Evolutionary conservation across 768 basidiomycete species (phyloP), one percentile per base, ranked within the genome.

Genomic region (Lactarius sp.): DNA sequence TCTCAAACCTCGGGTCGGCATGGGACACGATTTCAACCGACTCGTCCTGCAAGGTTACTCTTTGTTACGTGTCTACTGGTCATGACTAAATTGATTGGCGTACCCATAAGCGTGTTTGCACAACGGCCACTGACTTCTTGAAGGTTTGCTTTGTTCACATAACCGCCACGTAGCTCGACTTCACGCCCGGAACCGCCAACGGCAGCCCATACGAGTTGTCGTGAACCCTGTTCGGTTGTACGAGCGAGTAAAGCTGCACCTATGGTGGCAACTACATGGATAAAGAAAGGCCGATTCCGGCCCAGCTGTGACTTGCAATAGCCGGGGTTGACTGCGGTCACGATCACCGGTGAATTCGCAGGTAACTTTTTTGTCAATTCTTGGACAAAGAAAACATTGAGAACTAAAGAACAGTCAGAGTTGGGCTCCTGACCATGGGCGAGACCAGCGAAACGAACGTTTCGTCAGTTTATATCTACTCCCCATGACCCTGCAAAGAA

Each of bases 281-380:
- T 0, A 10, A 13, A 3, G 36, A 66, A 34, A 9, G 64, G 5
- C 3, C 56, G 13, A 7, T 66, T n/a, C 18, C 64, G 51, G n/a
- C 3, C 13, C 49, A 68, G 22, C 13, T 59, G 58, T 7, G 65
- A 55, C 33, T 42, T 56, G 61, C 67, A 68, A 46, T 50, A 54
- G 31, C 65, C 67, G 1, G 67, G 65, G 46, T 62, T 62, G 31
- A 60, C 65, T 12, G 60, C 34, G 22, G 52, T 60, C 27, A 62
- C 61, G 13, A 66, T 60, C 36, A 68, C 56, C 2, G 67, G 65
- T n/a, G 61, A 62, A n/a, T 62, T 54, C 2, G 44, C 20, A 13
- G 65, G 65, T 36, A 68, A 59, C 55, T 27, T 66, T 27, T 66
- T 62, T 4, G 65, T 59, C 22, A 66, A 22, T 41, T 68, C 67